Percentiles rank a stretch among this genome's conserved stretches.
Conservation (phyloP, 2,329 filamentous ascomycete genomes). For the Fusarium paranaense region DNA sequence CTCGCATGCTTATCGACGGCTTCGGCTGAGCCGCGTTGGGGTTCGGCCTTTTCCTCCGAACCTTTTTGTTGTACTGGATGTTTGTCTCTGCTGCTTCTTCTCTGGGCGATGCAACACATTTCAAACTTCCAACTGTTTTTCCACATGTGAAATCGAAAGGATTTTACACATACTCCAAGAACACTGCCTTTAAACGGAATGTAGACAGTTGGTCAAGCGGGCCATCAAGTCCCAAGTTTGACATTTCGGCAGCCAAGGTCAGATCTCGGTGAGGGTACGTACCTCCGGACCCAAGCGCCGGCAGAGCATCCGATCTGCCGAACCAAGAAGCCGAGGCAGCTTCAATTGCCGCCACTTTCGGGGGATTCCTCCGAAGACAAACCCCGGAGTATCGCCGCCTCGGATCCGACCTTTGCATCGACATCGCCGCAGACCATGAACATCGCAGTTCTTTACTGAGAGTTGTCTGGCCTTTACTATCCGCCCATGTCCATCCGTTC, state of each 20-base stretch:
- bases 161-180: background rate
- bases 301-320: conserved; percentile 35
- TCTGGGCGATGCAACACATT: background rate
- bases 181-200: background rate
- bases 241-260: background rate
- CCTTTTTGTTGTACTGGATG: background rate
- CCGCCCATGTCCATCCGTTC: background rate
- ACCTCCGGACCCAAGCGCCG: conserved; percentile 4
- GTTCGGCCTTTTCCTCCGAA: conserved; percentile 16
- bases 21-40: background rate
- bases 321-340: conserved; percentile 46
- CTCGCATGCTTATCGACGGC: background rate
- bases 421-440: background rate
- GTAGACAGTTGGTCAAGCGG: background rate
- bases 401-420: conserved; percentile 3
- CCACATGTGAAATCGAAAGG: background rate
- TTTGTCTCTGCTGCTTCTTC: background rate
- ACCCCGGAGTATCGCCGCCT: background rate
- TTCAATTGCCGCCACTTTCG: conserved; percentile 12
- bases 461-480: background rate
- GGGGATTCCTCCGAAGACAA: conserved; percentile 5
- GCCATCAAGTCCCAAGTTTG: background rate
- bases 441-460: background rate
- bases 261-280: background rate
- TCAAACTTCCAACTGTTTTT: background rate